phyloP scores from a whole-genome alignment of 306 rosid species.

The Potentilla sterilis region DNA sequence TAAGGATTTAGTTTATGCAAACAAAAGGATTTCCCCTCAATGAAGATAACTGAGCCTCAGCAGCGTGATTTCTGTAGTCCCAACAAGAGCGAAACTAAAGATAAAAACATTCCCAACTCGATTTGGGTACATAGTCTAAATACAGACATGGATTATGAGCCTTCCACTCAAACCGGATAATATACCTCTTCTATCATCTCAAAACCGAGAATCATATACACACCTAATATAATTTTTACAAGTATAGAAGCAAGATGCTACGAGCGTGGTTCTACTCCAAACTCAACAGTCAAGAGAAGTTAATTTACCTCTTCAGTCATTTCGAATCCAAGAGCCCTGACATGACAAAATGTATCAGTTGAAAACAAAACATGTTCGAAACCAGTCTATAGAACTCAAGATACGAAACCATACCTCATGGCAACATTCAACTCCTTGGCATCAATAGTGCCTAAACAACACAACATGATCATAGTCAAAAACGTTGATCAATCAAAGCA shows the following conservation, averaged over 20 bases:
- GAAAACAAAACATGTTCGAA: background rate
- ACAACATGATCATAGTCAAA: constrained; percentile 22
- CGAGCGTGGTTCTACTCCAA: constrained; percentile 4
- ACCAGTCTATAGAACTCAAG: background rate
- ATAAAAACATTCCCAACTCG: background rate
- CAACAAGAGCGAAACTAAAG: background rate
- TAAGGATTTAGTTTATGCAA: background rate
- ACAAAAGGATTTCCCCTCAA: background rate
- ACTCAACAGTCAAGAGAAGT: background rate
- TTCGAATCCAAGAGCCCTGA: constrained; percentile 99
- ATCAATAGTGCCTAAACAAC: constrained; percentile 73
- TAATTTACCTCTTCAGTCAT: constrained; percentile 90
- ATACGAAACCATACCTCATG: constrained; percentile 66
- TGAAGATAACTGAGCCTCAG: background rate
- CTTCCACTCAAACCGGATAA: background rate
- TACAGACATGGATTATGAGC: background rate
- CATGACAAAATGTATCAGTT: constrained; percentile 27
- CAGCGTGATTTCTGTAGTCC: background rate
- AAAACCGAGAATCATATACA: background rate
- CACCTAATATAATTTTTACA: background rate
- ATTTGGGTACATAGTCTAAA: background rate
- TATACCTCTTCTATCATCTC: background rate
- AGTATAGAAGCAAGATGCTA: background rate
- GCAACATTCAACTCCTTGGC: constrained; percentile 95
- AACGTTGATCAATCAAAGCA: background rate